Percentiles rank a stretch among this genome's conserved stretches.
These are phyloP conservation scores for Malus asiatica DNA, from an alignment of 306 rosid genomes.

Conservation along the genomic window DNA sequence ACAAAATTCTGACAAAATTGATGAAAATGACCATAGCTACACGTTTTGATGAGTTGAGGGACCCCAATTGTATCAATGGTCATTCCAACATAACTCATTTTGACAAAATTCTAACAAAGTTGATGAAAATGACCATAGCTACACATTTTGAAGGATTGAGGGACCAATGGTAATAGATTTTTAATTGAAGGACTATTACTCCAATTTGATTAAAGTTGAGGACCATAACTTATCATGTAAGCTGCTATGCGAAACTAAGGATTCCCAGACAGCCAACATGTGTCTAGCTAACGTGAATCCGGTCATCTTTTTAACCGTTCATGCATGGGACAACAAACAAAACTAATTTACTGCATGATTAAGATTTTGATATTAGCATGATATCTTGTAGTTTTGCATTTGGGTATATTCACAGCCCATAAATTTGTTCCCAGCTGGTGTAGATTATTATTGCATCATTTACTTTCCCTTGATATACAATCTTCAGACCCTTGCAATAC, in stretches of 20 bases:
- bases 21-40: no score
- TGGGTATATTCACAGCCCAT: background rate
- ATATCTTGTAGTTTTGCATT: background rate
- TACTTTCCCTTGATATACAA: background rate
- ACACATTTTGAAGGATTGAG: no score
- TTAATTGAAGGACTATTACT: fast-evolving
- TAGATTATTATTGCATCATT: background rate
- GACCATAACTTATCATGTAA: no score
- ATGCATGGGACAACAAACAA: background rate
- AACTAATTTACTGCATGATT: background rate
- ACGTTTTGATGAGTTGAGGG: no score
- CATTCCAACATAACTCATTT: no score
- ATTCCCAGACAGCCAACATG: background rate
- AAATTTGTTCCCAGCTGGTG: background rate
- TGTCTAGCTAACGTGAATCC: background rate
- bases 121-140: no score
- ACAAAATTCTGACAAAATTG: no score
- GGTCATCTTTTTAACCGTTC: background rate
- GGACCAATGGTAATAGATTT: no score
- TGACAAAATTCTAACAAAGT: no score
- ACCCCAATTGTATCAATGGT: no score
- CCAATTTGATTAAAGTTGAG: no score
- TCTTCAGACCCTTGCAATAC: no score
- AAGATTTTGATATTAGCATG: background rate
- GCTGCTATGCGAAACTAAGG: background rate